A percentile compares a stretch with the other conserved stretches of the same genome.
Evolutionary conservation across 2,329 filamentous ascomycete genomes (phyloP).

Genomic region (Fusarium armeniacum): DNA sequence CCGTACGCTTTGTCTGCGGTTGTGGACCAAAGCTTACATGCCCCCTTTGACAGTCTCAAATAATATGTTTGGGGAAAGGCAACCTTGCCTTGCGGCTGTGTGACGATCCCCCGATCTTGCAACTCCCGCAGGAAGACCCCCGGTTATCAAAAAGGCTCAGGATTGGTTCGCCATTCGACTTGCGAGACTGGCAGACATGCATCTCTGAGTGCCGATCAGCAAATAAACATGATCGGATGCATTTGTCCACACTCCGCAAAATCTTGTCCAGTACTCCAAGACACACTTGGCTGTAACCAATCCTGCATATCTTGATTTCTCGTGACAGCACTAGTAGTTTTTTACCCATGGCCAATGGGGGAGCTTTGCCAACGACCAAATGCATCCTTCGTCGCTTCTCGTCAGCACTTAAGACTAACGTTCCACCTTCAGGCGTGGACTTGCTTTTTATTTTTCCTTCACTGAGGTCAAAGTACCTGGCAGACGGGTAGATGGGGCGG

Average conservation of each 20-base stretch:
- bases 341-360: not conserved
- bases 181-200: conserved; percentile 18
- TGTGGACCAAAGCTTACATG: conserved; percentile 44
- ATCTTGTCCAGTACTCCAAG: conserved; percentile 22
- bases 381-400: conserved; percentile 14
- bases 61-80: conserved; percentile 23
- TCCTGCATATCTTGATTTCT: conserved; percentile 16
- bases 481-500: conserved; percentile 23
- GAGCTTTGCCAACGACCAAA: not conserved
- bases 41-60: conserved; percentile 38
- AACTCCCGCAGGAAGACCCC: conserved; percentile 40
- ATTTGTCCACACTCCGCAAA: conserved; percentile 22
- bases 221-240: conserved; percentile 23
- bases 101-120: conserved; percentile 47
- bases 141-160: conserved; percentile 4
- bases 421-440: conserved; percentile 40
- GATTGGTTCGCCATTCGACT: conserved; percentile 36
- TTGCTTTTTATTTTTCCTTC: conserved; percentile 21
- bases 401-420: conserved; percentile 33
- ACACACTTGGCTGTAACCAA: conserved; percentile 11
- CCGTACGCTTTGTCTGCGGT: conserved; percentile 23
- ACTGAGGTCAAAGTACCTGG: conserved; percentile 30
- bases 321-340: conserved; percentile 5
- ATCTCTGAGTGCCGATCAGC: conserved; percentile 34
- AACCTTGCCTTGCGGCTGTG: conserved; percentile 43